Evolutionary conservation across 2,329 filamentous ascomycete genomes (phyloP).

Genomic region (Madurella fahalii): DNA sequence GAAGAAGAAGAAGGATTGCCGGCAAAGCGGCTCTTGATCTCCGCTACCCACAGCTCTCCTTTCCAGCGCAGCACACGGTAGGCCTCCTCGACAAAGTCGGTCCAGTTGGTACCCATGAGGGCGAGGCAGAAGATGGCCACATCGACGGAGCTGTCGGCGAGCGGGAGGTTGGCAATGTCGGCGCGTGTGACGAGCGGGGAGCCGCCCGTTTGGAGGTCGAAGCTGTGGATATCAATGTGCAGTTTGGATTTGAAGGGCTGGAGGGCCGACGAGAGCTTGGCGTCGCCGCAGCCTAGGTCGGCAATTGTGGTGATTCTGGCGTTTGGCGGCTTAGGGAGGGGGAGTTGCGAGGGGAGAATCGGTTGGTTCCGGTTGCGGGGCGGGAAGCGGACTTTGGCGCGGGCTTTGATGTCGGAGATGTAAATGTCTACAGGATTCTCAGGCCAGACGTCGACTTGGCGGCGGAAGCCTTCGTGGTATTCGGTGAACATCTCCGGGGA

Average conservation of each 20-base stretch:
- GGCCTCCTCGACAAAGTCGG: constrained; percentile 93
- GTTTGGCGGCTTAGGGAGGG: constrained; percentile 63
- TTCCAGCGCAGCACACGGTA: constrained; percentile 88
- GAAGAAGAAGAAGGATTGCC: constrained; percentile 9
- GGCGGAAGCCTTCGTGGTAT: constrained; percentile 94
- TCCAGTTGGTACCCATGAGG: constrained; percentile 98
- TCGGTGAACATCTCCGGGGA: constrained; percentile 93
- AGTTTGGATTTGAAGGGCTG: constrained; percentile 61
- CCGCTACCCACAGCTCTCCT: constrained; percentile 93
- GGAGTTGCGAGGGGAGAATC: constrained; percentile 33
- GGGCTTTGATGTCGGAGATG: constrained; percentile 63
- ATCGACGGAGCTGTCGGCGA: constrained; percentile 71
- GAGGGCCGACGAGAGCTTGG: constrained; percentile 69
- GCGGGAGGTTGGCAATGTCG: constrained; percentile 80
- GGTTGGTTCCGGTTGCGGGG: constrained; percentile 29
- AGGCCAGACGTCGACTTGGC: constrained; percentile 93
- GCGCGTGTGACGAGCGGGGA: constrained; percentile 76
- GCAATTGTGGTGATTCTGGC: constrained; percentile 72
- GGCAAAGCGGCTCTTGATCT: constrained; percentile 92
- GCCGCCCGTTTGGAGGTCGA: constrained; percentile 72
- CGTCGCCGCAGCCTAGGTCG: constrained; percentile 92
- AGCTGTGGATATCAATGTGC: constrained; percentile 73
- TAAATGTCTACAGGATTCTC: constrained; percentile 93
- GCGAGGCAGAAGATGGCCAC: constrained; percentile 93
- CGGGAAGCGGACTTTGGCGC: constrained; percentile 44